A percentile compares a stretch with the other conserved stretches of the same genome.
phyloP scores from a whole-genome alignment of 2,329 filamentous ascomycete genomes.

The Colletotrichum tropicicola region DNA sequence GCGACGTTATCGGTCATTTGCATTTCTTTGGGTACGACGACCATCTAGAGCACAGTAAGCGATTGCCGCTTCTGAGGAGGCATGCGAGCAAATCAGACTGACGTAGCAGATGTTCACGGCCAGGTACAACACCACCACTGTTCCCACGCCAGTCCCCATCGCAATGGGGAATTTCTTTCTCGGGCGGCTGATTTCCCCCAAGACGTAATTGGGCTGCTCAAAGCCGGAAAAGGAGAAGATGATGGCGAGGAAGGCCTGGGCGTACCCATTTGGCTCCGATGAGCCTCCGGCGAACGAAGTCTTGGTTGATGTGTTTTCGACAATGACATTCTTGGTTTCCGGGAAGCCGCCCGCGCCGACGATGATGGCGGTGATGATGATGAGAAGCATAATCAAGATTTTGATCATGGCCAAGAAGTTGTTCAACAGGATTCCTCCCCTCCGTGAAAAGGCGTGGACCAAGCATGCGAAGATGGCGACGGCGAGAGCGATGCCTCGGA shows the following conservation, averaged over 20 bases:
- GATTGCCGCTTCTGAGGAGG: neutral
- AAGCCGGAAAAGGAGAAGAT: constrained; percentile 49
- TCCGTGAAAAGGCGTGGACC: constrained; percentile 56
- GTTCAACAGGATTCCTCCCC: constrained; percentile 58
- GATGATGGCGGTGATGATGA: constrained; percentile 45
- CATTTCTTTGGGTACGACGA: constrained; percentile 40
- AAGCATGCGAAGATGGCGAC: constrained; percentile 53
- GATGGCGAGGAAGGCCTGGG: constrained; percentile 52
- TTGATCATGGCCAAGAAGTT: constrained; percentile 61
- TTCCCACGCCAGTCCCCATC: constrained; percentile 40
- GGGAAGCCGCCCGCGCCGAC: constrained; percentile 40
- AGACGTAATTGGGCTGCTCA: constrained; percentile 47
- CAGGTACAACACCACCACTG: constrained; percentile 43
- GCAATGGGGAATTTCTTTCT: constrained; percentile 43
- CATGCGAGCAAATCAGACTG: constrained; percentile 21
- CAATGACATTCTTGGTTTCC: constrained; percentile 35
- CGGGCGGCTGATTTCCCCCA: constrained; percentile 43
- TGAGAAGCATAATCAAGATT: constrained; percentile 54
- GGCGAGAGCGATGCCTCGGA: constrained; percentile 57
- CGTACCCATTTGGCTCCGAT: constrained; percentile 41
- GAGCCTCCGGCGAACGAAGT: constrained; percentile 36
- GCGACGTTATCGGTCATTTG: constrained; percentile 38
- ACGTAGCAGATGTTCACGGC: constrained; percentile 48
- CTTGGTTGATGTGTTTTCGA: constrained; percentile 36
- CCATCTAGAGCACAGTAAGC: constrained; percentile 50